Conservation (phyloP, 2,329 filamentous ascomycete genomes). For the Mollisiaceae sp. region DNA sequence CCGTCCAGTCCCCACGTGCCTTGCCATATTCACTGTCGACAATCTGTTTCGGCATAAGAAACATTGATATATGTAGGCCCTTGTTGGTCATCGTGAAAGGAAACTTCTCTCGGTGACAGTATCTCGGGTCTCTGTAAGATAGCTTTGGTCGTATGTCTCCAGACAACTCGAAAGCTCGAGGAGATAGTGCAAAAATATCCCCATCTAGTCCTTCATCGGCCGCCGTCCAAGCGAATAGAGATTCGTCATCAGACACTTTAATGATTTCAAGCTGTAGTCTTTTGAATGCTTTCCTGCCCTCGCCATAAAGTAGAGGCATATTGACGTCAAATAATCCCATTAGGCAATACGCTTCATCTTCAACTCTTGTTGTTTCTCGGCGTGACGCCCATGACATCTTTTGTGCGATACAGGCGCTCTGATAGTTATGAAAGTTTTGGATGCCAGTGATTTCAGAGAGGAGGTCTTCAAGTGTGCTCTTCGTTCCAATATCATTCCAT, state of each 20-base stretch:
- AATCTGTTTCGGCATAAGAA: background rate
- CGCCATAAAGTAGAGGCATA: slow-evolving; percentile 46
- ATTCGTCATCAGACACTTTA: slow-evolving; percentile 43
- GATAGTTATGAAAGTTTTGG: background rate
- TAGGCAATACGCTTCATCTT: slow-evolving; percentile 43
- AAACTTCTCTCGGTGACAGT: background rate
- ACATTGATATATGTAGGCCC: slow-evolving; percentile 10
- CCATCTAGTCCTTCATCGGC: background rate
- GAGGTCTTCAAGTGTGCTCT: background rate
- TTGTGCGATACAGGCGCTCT: slow-evolving; percentile 38
- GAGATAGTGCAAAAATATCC: background rate
- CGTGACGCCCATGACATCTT: slow-evolving; percentile 45
- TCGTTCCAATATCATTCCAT: slow-evolving; percentile 11
- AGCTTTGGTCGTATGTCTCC: background rate
- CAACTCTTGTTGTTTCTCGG: slow-evolving; percentile 39
- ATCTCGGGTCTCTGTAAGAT: background rate
- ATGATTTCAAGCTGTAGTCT: slow-evolving; percentile 45
- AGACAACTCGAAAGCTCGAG: background rate
- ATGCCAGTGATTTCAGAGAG: slow-evolving; percentile 37
- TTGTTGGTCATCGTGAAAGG: slow-evolving; percentile 12
- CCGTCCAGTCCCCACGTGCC: no score
- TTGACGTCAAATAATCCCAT: slow-evolving; percentile 45
- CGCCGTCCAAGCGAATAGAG: slow-evolving; percentile 40
- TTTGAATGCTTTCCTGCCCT: slow-evolving; percentile 42
- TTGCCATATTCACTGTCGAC: no score